These are phyloP conservation scores for Pyrus bretschneideri DNA, from an alignment of 306 rosid species.

Conservation along the genomic window DNA sequence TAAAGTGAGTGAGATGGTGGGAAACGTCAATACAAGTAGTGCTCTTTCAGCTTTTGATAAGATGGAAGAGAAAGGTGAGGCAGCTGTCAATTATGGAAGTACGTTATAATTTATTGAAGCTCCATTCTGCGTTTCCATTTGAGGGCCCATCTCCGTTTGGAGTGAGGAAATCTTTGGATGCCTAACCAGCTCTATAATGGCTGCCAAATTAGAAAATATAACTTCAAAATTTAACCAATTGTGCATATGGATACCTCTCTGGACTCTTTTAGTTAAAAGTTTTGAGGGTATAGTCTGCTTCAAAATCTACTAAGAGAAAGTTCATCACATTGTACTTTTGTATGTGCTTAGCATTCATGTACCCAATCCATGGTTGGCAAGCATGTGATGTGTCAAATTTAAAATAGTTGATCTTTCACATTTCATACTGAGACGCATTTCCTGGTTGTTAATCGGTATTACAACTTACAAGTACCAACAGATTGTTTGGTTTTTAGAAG, in stretches of 20 bases:
- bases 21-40: constrained; percentile 87
- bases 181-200: not conserved
- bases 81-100: not conserved
- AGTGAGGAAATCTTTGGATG: not conserved
- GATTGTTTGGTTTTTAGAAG: not conserved
- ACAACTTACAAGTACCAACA: not conserved
- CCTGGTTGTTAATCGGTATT: not conserved
- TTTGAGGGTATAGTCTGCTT: not conserved
- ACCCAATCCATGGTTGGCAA: not conserved
- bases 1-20: constrained; percentile 84
- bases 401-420: not conserved
- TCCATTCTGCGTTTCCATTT: not conserved
- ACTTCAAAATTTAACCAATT: not conserved
- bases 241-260: not conserved
- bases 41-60: constrained; percentile 93
- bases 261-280: not conserved
- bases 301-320: not conserved
- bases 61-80: constrained; percentile 97
- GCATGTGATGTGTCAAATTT: not conserved
- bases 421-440: not conserved
- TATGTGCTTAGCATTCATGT: not conserved
- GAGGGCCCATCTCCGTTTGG: not conserved
- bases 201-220: not conserved
- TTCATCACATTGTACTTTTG: not conserved
- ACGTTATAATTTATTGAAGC: not conserved